phyloP scores from a whole-genome alignment of 1,284 basidiomycete species.

The Naganishia liquefaciens region DNA sequence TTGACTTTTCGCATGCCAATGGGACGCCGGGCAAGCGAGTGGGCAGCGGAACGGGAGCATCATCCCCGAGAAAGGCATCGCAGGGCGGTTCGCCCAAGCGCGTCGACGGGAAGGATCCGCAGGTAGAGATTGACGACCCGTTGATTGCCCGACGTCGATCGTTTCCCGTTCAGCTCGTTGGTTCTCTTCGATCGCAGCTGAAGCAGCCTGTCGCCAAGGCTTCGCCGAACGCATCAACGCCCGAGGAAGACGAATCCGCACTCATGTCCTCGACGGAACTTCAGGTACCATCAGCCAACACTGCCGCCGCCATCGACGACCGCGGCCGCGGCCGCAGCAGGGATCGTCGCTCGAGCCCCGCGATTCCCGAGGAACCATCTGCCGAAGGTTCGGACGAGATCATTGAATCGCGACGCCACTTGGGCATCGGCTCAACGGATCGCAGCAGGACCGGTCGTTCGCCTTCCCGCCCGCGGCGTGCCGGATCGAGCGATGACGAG shows the following conservation, averaged over 20 bases:
- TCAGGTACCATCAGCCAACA: neutral
- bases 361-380: constrained; percentile 6
- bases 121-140: constrained; percentile 6
- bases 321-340: constrained; percentile 30
- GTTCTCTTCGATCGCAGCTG: constrained; percentile 17
- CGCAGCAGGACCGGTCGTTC: constrained; percentile 12
- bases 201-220: neutral
- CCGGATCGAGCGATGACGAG: constrained; percentile 20
- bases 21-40: constrained; percentile 5
- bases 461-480: constrained; percentile 12
- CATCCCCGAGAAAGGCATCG: constrained; percentile 1
- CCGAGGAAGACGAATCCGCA: constrained; percentile 4
- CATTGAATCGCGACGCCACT: constrained; percentile 12
- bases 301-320: neutral
- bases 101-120: neutral
- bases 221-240: neutral
- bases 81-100: constrained; percentile 18
- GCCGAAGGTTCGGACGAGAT: constrained; percentile 3
- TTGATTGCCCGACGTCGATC: constrained; percentile 24
- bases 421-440: constrained; percentile 13
- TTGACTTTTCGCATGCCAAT: constrained; percentile 29
- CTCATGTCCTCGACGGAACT: constrained; percentile 25
- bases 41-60: neutral
- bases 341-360: constrained; percentile 10
- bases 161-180: constrained; percentile 27